Evolutionary conservation across 225 moss, liverwort and hornwort genomes (phyloP).

Genomic region (Polytrichum commune): DNA sequence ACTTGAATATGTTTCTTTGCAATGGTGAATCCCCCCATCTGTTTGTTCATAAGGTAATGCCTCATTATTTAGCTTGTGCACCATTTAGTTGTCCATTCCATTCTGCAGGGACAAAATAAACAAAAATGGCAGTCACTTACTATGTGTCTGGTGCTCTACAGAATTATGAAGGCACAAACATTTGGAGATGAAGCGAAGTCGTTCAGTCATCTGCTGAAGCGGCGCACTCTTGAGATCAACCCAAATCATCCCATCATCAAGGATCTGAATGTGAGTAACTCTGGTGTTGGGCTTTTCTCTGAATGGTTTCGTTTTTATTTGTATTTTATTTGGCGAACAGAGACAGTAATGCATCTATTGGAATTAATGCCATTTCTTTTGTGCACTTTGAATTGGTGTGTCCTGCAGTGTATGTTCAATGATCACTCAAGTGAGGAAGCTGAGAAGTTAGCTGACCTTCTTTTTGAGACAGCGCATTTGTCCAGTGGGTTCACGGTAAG

Average conservation of each 20-base stretch:
- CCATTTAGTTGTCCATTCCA: too few relatives aligned
- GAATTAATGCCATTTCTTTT: background rate
- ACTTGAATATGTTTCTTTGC: too few relatives aligned
- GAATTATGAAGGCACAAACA: constrained; percentile 96
- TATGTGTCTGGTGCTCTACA: constrained; percentile 15
- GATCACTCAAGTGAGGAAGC: constrained; percentile 57
- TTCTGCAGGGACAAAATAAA: background rate
- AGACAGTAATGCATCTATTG: too few relatives aligned
- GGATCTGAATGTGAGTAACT: constrained; percentile 65
- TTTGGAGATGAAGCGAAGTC: constrained; percentile 65
- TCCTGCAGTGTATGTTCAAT: constrained; percentile 63
- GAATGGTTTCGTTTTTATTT: too few relatives aligned
- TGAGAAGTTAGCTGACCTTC: constrained; percentile 65
- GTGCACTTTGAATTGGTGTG: background rate
- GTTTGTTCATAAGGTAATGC: too few relatives aligned
- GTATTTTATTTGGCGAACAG: too few relatives aligned
- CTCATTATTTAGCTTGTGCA: too few relatives aligned
- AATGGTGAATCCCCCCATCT: too few relatives aligned
- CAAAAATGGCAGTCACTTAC: too few relatives aligned
- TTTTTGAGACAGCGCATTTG: constrained; percentile 83
- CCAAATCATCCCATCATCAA: constrained; percentile 89
- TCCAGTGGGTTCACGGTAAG: constrained; percentile 91
- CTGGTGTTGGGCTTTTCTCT: too few relatives aligned
- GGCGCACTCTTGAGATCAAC: constrained; percentile 89
- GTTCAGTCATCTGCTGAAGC: constrained; percentile 54